Percentiles rank a stretch among this genome's conserved stretches.
phyloP scores from a whole-genome alignment of 2,329 filamentous ascomycete genomes.

The Massarina eburnea region DNA sequence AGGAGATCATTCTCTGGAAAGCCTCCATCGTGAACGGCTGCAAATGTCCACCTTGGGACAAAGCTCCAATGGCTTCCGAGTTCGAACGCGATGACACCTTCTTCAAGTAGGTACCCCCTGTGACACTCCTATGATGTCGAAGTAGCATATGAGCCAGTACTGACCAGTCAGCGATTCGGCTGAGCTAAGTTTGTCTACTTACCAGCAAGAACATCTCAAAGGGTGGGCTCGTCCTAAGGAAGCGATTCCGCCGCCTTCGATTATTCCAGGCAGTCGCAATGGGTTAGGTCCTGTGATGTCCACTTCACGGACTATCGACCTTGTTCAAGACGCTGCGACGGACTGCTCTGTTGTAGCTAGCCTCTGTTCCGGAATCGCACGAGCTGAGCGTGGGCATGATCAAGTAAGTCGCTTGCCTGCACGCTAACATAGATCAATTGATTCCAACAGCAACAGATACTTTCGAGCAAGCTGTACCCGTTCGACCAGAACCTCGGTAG shows the following conservation, averaged over 20 bases:
- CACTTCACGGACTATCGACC: slow-evolving; percentile 65
- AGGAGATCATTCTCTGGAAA: slow-evolving; percentile 75
- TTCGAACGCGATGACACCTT: slow-evolving; percentile 58
- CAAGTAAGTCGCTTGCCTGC: slow-evolving; percentile 54
- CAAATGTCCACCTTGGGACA: slow-evolving; percentile 80
- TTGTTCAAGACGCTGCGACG: slow-evolving; percentile 93
- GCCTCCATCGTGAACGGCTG: slow-evolving; percentile 80
- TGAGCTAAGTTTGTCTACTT: slow-evolving; percentile 70
- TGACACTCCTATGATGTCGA: not conserved
- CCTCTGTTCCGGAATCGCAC: slow-evolving; percentile 76
- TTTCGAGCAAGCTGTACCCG: slow-evolving; percentile 74
- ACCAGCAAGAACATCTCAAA: slow-evolving; percentile 74
- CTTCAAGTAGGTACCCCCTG: slow-evolving; percentile 55
- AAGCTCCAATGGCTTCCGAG: slow-evolving; percentile 61
- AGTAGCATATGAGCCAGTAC: slow-evolving; percentile 8
- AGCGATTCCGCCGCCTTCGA: slow-evolving; percentile 56
- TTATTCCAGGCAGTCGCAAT: slow-evolving; percentile 32
- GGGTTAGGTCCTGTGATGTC: slow-evolving; percentile 57
- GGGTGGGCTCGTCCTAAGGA: slow-evolving; percentile 80
- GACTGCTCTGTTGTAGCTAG: slow-evolving; percentile 98
- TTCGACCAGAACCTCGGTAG: slow-evolving; percentile 59
- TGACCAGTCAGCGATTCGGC: slow-evolving; percentile 62
- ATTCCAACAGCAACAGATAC: slow-evolving; percentile 56
- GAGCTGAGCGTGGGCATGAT: slow-evolving; percentile 67
- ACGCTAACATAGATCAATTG: not conserved